Conservation (phyloP, 2,329 filamentous ascomycete genomes). For the Fusarium longipes region DNA sequence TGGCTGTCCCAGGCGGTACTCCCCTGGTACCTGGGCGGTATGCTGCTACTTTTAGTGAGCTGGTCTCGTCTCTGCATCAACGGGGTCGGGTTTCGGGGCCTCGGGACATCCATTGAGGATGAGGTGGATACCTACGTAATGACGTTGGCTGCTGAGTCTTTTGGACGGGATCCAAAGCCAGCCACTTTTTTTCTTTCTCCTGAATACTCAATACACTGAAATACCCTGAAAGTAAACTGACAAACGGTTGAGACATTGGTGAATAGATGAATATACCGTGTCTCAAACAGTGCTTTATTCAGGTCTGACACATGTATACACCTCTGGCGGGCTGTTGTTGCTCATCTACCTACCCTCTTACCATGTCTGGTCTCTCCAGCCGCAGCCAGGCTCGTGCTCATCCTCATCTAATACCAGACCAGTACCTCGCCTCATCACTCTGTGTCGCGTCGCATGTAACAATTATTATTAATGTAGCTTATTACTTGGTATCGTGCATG, state of each 20-base stretch:
- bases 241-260: not conserved
- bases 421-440: conserved; percentile 22
- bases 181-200: conserved; percentile 17
- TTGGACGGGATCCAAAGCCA: conserved; percentile 1
- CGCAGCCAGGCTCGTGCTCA: conserved; percentile 18
- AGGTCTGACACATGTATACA: conserved; percentile 7
- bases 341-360: conserved; percentile 34
- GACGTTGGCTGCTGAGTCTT: conserved; percentile 43
- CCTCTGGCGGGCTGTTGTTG: conserved; percentile 1
- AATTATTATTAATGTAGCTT: conserved; percentile 5
- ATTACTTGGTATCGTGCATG: conserved; percentile 1
- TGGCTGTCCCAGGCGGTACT: conserved; percentile 31
- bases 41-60: conserved; percentile 35
- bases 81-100: conserved; percentile 45
- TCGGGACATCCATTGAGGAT: conserved; percentile 36
- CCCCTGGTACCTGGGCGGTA: conserved; percentile 28
- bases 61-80: conserved; percentile 42
- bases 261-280: conserved; percentile 17
- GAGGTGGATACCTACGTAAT: conserved; percentile 46
- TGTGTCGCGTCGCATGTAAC: conserved; percentile 7
- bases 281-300: conserved; percentile 23
- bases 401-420: conserved; percentile 20
- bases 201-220: not conserved
- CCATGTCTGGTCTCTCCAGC: conserved; percentile 5
- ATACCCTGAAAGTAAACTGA: not conserved